Base-by-base conservation (phyloP, 1,284 basidiomycete genomes). In the Gymnopus androsaceus region DNA sequence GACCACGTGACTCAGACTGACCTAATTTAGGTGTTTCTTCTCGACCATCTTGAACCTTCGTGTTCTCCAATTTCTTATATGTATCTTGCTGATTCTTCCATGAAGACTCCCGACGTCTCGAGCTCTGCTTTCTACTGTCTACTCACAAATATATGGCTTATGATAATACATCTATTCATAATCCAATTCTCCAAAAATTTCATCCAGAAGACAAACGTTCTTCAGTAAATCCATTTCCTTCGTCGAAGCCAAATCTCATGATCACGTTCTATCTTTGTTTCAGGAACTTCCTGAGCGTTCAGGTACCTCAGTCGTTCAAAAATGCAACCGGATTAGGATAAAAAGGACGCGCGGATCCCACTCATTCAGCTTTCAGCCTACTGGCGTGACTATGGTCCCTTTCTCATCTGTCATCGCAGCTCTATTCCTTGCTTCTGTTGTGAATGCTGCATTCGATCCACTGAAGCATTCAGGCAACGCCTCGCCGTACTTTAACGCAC, bases 401-500 rank as follows among this genome's bases (percentile, higher is more conserved):
- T 27, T 19, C 5, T 31, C 48, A 33, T 14, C 30, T 28, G 17
- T n/a, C 33, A 17, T 38, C 11, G 40, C 21, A n/a, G 8, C 38
- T 38, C 21, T 38, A 7, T 15, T 27, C 4, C 12, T 25, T 2
- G 46, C 25, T 3, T 42, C 47, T 21, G 9, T 19, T 19, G n/a
- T n/a, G 3, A 19, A 30, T 9, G 50, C 44, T n/a, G 12, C 50
- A 7, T 77, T 76, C 60, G 64, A 77, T 49, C 74, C 75, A 2
- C 60, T 76, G 3, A 68, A 75, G 1, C 75, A 78, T 61, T 75
- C 74, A 9, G 76, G 75, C 0, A 65, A 71, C 5, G 70, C 72
- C 0, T 75, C 73, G 2, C 75, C 75, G 0, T 78, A 76, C 59
- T 78, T 77, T 52, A 67, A 73, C 48, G 75, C 75, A 1, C 75